Percentiles rank a stretch among this genome's conserved stretches.
Conservation (phyloP, 1,284 basidiomycete genomes). For the Lentinus polychrous region DNA sequence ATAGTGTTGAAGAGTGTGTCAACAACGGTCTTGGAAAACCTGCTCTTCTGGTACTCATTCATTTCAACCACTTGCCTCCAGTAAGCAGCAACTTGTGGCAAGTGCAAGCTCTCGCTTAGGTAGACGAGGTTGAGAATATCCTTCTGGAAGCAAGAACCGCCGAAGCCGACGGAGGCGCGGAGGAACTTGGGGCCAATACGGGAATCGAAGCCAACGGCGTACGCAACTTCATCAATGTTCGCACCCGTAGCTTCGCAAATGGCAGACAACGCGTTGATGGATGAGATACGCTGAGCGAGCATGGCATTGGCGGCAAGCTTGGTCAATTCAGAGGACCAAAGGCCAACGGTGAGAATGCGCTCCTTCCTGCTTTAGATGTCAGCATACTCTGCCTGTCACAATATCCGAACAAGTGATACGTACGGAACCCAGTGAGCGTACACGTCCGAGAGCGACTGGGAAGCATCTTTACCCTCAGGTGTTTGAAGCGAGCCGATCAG, state of each 20-base stretch:
- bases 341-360: constrained; percentile 87
- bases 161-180: constrained; percentile 93
- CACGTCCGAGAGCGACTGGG: constrained; percentile 67
- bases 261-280: constrained; percentile 95
- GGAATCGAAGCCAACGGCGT: constrained; percentile 89
- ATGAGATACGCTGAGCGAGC: constrained; percentile 97
- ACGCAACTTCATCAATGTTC: constrained; percentile 96
- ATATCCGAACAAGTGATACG: constrained; percentile 26
- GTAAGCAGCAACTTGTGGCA: constrained; percentile 97
- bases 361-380: constrained; percentile 40
- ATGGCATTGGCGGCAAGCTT: constrained; percentile 99
- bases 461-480: constrained; percentile 78
- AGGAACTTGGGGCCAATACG: constrained; percentile 96
- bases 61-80: constrained; percentile 94
- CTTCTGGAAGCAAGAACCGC: constrained; percentile 99
- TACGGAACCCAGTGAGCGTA: constrained; percentile 96
- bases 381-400: not conserved
- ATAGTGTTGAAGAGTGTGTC: constrained; percentile 98
- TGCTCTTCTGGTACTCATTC: constrained; percentile 94
- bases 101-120: constrained; percentile 87
- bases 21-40: constrained; percentile 87
- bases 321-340: constrained; percentile 98
- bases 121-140: constrained; percentile 99
- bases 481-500: constrained; percentile 95
- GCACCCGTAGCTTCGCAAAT: constrained; percentile 99